phyloP scores from a whole-genome alignment of 495 filamentous ascomycete genomes.

The Monascus purpureus region DNA sequence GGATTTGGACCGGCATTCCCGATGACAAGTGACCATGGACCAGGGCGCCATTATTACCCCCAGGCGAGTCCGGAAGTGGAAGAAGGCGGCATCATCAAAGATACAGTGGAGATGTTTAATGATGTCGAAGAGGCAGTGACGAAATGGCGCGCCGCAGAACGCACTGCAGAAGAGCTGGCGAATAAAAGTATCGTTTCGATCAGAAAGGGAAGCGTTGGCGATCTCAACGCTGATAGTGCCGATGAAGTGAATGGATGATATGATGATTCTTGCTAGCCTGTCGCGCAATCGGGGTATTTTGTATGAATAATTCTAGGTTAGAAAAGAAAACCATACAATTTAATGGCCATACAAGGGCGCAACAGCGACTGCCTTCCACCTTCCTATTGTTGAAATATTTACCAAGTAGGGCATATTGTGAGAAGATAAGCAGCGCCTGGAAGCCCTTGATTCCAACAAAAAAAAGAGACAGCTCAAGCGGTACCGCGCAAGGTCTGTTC shows the following conservation, averaged over 20 bases:
- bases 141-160: conserved; percentile 46
- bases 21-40: conserved; percentile 22
- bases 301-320: too few species aligned
- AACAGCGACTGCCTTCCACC: too few species aligned
- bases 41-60: conserved; percentile 27
- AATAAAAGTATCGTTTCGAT: conserved; percentile 29
- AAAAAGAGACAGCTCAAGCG: conserved; percentile 5
- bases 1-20: conserved; percentile 52
- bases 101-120: conserved; percentile 69
- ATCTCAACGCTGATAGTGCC: conserved; percentile 26
- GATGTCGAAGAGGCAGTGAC: conserved; percentile 52
- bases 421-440: neutral
- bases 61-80: conserved; percentile 37
- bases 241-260: conserved; percentile 27
- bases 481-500: conserved; percentile 14
- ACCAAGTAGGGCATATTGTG: neutral
- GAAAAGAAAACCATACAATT: too few species aligned
- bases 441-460: too few species aligned
- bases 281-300: too few species aligned
- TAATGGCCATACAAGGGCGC: too few species aligned
- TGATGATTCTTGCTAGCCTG: neutral
- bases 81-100: conserved; percentile 69
- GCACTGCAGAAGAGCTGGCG: conserved; percentile 26
- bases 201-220: conserved; percentile 28
- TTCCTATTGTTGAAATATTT: too few species aligned